Conservation (phyloP, 768 basidiomycete species). For the Trametes cingulata region DNA sequence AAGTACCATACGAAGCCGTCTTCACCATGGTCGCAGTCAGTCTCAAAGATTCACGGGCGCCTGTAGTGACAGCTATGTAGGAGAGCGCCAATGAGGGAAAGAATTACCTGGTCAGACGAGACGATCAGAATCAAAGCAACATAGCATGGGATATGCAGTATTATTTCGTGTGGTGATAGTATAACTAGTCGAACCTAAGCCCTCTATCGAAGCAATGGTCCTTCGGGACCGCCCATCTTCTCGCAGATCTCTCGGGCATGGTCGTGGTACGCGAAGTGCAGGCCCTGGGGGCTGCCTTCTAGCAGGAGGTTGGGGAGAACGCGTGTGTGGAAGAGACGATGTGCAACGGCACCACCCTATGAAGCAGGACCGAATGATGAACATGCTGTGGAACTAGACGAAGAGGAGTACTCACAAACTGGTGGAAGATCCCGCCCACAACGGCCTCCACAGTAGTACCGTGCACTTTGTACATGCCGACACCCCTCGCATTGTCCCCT, state of each 20-base stretch:
- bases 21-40: slow-evolving; percentile 18
- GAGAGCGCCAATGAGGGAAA: background rate
- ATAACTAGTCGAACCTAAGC: slow-evolving; percentile 17
- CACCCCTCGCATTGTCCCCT: slow-evolving; percentile 32
- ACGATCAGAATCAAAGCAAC: background rate
- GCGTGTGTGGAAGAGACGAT: slow-evolving; percentile 44
- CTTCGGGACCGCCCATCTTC: slow-evolving; percentile 51
- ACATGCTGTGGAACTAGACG: background rate
- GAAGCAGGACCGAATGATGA: background rate
- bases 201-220: slow-evolving; percentile 32
- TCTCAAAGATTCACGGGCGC: background rate
- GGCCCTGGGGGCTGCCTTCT: slow-evolving; percentile 28
- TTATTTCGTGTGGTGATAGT: slow-evolving; percentile 19
- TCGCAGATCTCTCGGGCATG: slow-evolving; percentile 46
- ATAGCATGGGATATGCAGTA: slow-evolving; percentile 14
- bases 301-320: slow-evolving; percentile 40
- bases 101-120: no score
- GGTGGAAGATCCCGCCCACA: slow-evolving; percentile 74
- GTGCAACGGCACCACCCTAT: slow-evolving; percentile 44
- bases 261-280: slow-evolving; percentile 47
- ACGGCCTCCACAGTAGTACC: slow-evolving; percentile 78
- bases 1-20: slow-evolving; percentile 59
- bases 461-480: slow-evolving; percentile 76
- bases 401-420: slow-evolving; percentile 60
- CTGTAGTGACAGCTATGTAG: background rate